Percentiles rank a stretch among this genome's conserved stretches.
Evolutionary conservation across 2,329 filamentous ascomycete species (phyloP).

Genomic region (Colletotrichum cereale): DNA sequence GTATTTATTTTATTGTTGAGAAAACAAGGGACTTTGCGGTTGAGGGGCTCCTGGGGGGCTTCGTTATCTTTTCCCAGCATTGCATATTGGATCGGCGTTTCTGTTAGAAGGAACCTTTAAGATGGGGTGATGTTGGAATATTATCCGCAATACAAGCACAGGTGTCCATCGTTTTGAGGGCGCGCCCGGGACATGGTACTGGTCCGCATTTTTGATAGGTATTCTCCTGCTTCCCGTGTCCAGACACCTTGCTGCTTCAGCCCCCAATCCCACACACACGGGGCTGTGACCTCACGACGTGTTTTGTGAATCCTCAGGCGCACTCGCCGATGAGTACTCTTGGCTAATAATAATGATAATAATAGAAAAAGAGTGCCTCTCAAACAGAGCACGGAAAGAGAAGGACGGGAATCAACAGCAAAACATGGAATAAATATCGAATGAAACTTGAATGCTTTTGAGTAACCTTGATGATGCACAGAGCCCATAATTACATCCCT

Average conservation of each 20-base stretch:
- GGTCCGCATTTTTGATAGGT: constrained; percentile 2
- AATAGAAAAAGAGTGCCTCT: neutral
- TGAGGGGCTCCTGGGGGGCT: constrained; percentile 1
- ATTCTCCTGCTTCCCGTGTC: neutral
- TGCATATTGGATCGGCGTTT: constrained; percentile 41
- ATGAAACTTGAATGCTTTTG: constrained; percentile 15
- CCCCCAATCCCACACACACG: too few species aligned
- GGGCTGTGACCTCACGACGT: too few species aligned
- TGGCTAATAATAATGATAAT: too few species aligned
- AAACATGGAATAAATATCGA: neutral
- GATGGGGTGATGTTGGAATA: constrained; percentile 12
- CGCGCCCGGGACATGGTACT: constrained; percentile 10
- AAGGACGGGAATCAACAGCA: neutral
- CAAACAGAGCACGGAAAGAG: neutral
- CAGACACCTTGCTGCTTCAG: too few species aligned
- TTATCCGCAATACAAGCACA: constrained; percentile 10
- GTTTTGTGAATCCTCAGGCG: neutral
- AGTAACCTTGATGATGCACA: constrained; percentile 9
- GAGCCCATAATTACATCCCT: constrained; percentile 4
- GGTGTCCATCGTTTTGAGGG: constrained; percentile 20
- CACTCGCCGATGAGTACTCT: neutral
- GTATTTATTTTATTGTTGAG: neutral
- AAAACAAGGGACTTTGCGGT: neutral
- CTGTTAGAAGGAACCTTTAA: constrained; percentile 27
- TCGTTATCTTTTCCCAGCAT: constrained; percentile 30